These are phyloP conservation scores for Gnaphalium uliginosum DNA, from an alignment of 129 eudicot genomes.

Conservation along the genomic window DNA sequence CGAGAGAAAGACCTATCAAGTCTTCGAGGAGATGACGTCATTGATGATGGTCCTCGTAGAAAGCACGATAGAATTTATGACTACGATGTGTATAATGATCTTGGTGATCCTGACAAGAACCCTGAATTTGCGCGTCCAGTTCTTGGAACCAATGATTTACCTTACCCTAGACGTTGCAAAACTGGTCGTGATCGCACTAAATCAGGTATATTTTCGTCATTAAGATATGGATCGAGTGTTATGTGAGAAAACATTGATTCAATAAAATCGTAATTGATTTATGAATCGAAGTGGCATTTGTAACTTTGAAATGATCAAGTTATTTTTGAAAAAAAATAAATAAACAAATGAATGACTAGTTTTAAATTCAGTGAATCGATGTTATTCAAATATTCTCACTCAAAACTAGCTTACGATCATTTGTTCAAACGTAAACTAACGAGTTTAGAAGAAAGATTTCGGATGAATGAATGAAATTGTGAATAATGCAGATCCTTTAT, in stretches of 20 bases:
- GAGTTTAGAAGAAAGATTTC: not conserved
- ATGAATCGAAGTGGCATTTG: too few relatives aligned
- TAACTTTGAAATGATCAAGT: too few relatives aligned
- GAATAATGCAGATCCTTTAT: conserved; percentile 26
- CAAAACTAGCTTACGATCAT: too few relatives aligned
- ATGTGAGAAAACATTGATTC: too few relatives aligned
- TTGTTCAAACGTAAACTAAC: too few relatives aligned
- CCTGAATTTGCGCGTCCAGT: conserved; percentile 50
- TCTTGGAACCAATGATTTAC: conserved; percentile 55
- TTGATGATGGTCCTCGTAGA: conserved; percentile 39
- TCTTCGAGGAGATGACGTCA: conserved; percentile 59
- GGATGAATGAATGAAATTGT: not conserved
- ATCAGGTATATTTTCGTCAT: not conserved
- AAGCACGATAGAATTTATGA: conserved; percentile 62
- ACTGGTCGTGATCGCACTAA: conserved; percentile 50
- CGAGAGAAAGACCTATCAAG: conserved; percentile 54
- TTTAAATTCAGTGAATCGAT: too few relatives aligned
- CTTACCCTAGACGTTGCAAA: conserved; percentile 85
- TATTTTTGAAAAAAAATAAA: too few relatives aligned
- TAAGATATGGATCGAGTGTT: too few relatives aligned
- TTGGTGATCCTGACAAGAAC: conserved; percentile 55
- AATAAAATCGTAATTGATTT: too few relatives aligned
- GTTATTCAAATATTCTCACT: too few relatives aligned
- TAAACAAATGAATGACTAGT: too few relatives aligned
- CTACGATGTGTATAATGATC: conserved; percentile 79